Base-by-base conservation (phyloP, 768 basidiomycete genomes). In the Russula ochroleuca region DNA sequence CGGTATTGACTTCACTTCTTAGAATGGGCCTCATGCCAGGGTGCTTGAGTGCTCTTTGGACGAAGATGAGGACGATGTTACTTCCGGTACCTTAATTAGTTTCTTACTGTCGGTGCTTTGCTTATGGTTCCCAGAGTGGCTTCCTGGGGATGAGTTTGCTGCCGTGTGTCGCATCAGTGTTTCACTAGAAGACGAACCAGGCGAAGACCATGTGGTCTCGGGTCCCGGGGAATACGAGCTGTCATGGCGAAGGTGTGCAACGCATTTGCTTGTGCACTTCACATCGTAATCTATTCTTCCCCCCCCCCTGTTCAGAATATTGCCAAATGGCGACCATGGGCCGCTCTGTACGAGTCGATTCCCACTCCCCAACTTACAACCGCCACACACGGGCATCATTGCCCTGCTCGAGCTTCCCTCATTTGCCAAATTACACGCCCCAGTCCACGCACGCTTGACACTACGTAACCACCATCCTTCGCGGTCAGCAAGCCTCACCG, bases 371-470 rank as follows among this genome's bases (percentile, higher is more conserved):
- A 61, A 78, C 3, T 77, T 94, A 13, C 75, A 72, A 23, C 84
- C 84, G 2, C 90, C 87, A 4, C 71, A 76, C 1, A 84, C 90
- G 43, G 80, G 77, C 8, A 73, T 96, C 31, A 73, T 88, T 38
- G 91, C 90, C 5, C 76, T 88, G 2, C 77, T 94, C 6, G 74
- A 79, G 61, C 77, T 85, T 2, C 88, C 91, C 0, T 76, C 88
- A 0, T 78, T 75, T 3, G 87, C 85, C 10, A 81, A 74, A 43
- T 78, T 94, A 4, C 92, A 94, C 70, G 70, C 74, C 2, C 85
- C 86, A 0, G 72, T 85, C 19, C 72, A 78, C 3, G 78, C 92
- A 33, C 75, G 79, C 55, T 72, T 88, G 55, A 81, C 77, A 65
- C 73, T 90, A 63, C 83, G 93, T 70, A 92, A 92, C 72, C 75